Base-by-base conservation (phyloP, 1,284 basidiomycete species). In the Apiotrichum siamense region DNA sequence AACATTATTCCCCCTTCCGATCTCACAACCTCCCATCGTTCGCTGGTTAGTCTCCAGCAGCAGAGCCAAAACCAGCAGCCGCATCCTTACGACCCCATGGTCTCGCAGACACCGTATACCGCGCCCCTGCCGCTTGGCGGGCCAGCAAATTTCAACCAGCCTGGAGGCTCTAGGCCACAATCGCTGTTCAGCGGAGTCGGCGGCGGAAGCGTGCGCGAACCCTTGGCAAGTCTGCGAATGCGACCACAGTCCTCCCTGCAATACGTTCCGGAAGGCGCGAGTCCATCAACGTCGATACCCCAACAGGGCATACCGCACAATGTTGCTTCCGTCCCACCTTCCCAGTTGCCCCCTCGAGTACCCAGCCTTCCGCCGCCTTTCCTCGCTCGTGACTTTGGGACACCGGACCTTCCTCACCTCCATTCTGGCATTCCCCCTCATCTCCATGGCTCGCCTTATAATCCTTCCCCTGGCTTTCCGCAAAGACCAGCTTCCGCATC, bases 401-500 rank as follows among this genome's bases (percentile, higher is more conserved):
- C 66, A 2, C 63, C 66, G 4, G 63, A 66, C 18, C 49, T 58
- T 20, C 44, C 52, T 7, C 40, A 52, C 21, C 29, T 35, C 10
- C 44, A 31, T 13, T 11, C 5, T 15, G 25, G 27, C 29, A 20
- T 31, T 13, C 41, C 41, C 20, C 41, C 27, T 5, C 25, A 40
- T 21, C 29, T 11, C 54, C 61, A 31, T 52, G 26, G 41, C 4
- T 47, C 55, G n/a, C 49, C 52, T 7, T 57, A 54, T 20, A 23
- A 44, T 5, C 39, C 52, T 7, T 51, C 46, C 18, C 52, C 35
- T 26, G 50, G 42, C 21, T 42, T 35, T 12, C 46, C 38, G 7
- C 47, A 49, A 62, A 67, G 45, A 50, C 70, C 55, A 49, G 59
- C 64, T 0, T 68, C 74, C 2, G 59, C 70, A 2, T 76, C 76